Conservation (phyloP, 352 stramenopile genomes). For the Pythium apleroticum region DNA sequence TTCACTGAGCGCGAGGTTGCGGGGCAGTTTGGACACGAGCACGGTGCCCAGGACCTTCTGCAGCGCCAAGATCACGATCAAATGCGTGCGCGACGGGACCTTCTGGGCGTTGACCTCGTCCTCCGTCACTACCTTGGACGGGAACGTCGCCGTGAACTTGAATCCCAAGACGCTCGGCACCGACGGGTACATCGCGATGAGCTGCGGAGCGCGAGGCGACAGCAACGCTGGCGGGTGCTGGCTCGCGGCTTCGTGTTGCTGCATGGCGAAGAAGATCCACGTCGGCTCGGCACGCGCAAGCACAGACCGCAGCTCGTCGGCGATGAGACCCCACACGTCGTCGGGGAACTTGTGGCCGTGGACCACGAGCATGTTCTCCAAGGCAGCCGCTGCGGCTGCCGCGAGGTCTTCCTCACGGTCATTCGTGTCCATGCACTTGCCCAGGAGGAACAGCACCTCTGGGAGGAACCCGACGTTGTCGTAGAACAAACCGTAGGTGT, state of each 20-base stretch:
- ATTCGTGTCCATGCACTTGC: slow-evolving; percentile 77
- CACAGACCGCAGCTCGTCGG: slow-evolving; percentile 76
- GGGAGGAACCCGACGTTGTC: slow-evolving; percentile 75
- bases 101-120: slow-evolving; percentile 56
- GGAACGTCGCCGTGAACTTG: slow-evolving; percentile 49
- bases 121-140: slow-evolving; percentile 54
- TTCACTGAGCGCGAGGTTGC: slow-evolving; percentile 50
- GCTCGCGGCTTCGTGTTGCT: slow-evolving; percentile 15
- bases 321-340: slow-evolving; percentile 78
- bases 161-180: slow-evolving; percentile 56
- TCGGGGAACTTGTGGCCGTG: slow-evolving; percentile 81
- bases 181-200: slow-evolving; percentile 72
- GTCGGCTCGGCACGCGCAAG: slow-evolving; percentile 72
- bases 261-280: slow-evolving; percentile 65
- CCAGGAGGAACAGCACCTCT: slow-evolving; percentile 72
- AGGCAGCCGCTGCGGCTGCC: slow-evolving; percentile 45
- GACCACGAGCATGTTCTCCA: slow-evolving; percentile 69
- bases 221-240: slow-evolving; percentile 15
- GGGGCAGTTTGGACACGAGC: slow-evolving; percentile 43
- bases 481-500: slow-evolving; percentile 81
- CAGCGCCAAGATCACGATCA: slow-evolving; percentile 65
- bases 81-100: slow-evolving; percentile 62
- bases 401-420: slow-evolving; percentile 73
- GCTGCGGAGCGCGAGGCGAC: slow-evolving; percentile 50
- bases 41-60: slow-evolving; percentile 70